phyloP scores from a whole-genome alignment of 1,284 basidiomycete genomes.

The Athelia sp. region DNA sequence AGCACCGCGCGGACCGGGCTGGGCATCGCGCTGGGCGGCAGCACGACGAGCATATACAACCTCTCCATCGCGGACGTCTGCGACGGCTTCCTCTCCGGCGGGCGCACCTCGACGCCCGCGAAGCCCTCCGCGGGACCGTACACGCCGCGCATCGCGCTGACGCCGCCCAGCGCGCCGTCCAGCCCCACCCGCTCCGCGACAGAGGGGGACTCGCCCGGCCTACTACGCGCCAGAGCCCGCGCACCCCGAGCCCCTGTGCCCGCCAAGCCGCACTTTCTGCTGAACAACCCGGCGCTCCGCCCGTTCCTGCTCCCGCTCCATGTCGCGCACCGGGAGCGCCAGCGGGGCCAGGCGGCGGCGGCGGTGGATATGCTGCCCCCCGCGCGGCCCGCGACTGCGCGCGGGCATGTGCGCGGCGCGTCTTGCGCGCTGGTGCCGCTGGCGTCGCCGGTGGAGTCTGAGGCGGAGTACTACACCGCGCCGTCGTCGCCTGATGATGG shows the following conservation, averaged over 20 bases:
- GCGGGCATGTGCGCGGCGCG: background rate
- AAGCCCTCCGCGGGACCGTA: background rate
- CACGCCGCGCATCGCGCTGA: slow-evolving; percentile 13
- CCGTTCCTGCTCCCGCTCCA: slow-evolving; percentile 12
- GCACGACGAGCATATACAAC: slow-evolving; percentile 17
- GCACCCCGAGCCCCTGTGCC: background rate
- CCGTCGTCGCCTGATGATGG: too few relatives aligned
- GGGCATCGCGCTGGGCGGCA: background rate
- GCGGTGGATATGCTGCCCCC: background rate
- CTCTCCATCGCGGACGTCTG: slow-evolving; percentile 12
- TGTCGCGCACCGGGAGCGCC: slow-evolving; percentile 4
- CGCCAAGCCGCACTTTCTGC: background rate
- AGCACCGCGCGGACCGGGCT: background rate
- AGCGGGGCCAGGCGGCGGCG: background rate
- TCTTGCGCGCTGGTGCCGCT: background rate
- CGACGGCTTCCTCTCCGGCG: background rate
- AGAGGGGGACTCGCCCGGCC: background rate
- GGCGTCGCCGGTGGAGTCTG: background rate
- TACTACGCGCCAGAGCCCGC: background rate
- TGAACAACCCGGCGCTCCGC: background rate
- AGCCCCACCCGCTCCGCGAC: slow-evolving; percentile 5
- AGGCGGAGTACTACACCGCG: too few relatives aligned
- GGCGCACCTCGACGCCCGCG: background rate
- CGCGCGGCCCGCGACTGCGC: background rate
- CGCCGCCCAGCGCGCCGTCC: slow-evolving; percentile 11